Evolutionary conservation across 169 alveolate species (phyloP), one percentile per base, ranked within the genome.

Genomic region (Plasmodium gallinaceum): DNA sequence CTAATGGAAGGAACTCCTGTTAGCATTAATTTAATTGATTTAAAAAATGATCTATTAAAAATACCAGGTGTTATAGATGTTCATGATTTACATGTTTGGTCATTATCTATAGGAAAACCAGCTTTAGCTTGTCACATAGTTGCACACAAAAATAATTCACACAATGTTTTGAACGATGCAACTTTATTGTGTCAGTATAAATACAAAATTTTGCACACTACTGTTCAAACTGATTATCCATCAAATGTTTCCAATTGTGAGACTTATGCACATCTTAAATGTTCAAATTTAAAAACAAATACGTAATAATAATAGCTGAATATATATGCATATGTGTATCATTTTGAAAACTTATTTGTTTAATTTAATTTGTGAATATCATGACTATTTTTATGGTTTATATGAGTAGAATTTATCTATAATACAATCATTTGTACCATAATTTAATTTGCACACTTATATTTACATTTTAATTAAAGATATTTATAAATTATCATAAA

Each of bases 71-170:
- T 98, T 43, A 85, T 83, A 37, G 98, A 97, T 61, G 95, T 98
- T 45, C 99, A 98, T 88, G 99, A 97, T 88, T 94, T 98, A 58
- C 99, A 98, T 93, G 97, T 97, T n/a, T 98, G 99, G 99, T 95
- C 98, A 26, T 90, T 98, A 16, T 93, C 98, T 22, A 93, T 96
- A 43, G 99, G 99, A 14, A 96, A 96, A 72, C 97, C 97, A 14
- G 95, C 98, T 22, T 88, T 98, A 71, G 96, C 98, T 66, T 96
- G 97, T 43, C 99, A 98, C 88, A 93, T 98, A n/a, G 96, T 94
- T 60, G 96, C 96, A 64, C 94, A 94, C 37, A 94, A 93, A 83
- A 68, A 68, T 18, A n/a, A 51, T 46, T 6, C 96, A 6, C 92
- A 95, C 39, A 80, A 78, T 16, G 94, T 94, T 46, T 86, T 94